Evolutionary conservation across 495 filamentous ascomycete species (phyloP), one percentile per base, ranked within the genome.

Genomic region (Penicillium manginii): DNA sequence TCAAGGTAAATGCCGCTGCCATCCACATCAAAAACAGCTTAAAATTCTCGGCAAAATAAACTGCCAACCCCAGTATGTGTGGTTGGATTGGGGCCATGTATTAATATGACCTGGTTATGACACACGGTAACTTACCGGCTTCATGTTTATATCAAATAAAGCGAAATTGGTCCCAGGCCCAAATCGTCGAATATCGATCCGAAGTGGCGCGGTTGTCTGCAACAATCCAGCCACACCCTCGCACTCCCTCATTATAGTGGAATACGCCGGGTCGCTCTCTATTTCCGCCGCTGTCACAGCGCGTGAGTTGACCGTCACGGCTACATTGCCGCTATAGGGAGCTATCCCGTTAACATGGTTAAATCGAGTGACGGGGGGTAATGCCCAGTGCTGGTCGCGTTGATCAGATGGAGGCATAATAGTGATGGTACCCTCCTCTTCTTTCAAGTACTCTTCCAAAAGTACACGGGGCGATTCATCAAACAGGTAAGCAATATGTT

Each of bases 141-240:
- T 77, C 71, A 75, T 69, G 58, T 75, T 74, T 23, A 77, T 66
- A 67, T 77, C 69, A 52, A 77, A 75, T 31, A 75, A 57, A 2
- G 66, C 69, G 59, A 75, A 77, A 12, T 61, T 54, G 0, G 55
- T 59, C 0, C 51, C 48, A 1, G 54, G 54, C 11, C 32, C 59
- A 39, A 74, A 72, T n/a, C 71, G 61, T n/a, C 74, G 62, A 23
- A 71, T 62, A 52, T 75, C 72, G 51, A 77, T 71, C n/a, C 72
- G 59, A 31, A 75, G 62, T 15, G 66, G 67, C 9, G 71, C 67
- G 19, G 63, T 68, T 2, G 66, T 68, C 12, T 62, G 32, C 15
- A 72, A 42, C 4, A 66, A 35, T 48, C 46, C 39, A 12, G 69
- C 71, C 8, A 73, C 72, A 18, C n/a, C 33, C 47, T 67, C 72